Percentiles rank a stretch among this genome's conserved stretches.
Evolutionary conservation across 2,329 filamentous ascomycete genomes (phyloP).

Genomic region (Sclerotinia nivalis): DNA sequence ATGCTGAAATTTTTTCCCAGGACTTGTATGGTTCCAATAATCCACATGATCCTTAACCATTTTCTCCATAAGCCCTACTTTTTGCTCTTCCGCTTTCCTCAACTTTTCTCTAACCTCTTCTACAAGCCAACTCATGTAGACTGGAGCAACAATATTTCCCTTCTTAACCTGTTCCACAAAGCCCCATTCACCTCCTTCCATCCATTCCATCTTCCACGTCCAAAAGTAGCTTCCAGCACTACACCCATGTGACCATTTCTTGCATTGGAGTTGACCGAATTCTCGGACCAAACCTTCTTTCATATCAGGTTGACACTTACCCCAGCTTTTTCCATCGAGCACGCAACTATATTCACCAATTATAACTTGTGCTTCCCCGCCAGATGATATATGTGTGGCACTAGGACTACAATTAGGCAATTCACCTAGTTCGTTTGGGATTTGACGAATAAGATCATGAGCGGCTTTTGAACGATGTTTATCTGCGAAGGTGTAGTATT

Average conservation of each 20-base stretch:
- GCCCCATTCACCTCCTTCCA: conserved; percentile 62
- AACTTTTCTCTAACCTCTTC: conserved; percentile 44
- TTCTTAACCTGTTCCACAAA: conserved; percentile 54
- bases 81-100: conserved; percentile 45
- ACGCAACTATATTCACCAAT: conserved; percentile 61
- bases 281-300: conserved; percentile 46
- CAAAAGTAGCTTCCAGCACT: conserved; percentile 58
- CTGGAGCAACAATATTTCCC: conserved; percentile 46
- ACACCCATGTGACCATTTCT: conserved; percentile 48
- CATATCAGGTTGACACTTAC: conserved; percentile 45
- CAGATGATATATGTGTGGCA: conserved; percentile 44
- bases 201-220: conserved; percentile 62
- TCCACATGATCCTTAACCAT: conserved; percentile 48
- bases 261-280: conserved; percentile 52
- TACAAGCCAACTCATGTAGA: conserved; percentile 42
- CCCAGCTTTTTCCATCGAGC: conserved; percentile 54
- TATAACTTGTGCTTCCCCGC: conserved; percentile 49
- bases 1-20: conserved; percentile 52
- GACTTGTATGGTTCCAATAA: conserved; percentile 52
- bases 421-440: conserved; percentile 46
- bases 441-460: conserved; percentile 52
- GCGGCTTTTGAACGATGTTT: conserved; percentile 53
- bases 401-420: conserved; percentile 45
- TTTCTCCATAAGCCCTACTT: conserved; percentile 42
- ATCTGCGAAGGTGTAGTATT: conserved; percentile 59